Evolutionary conservation across 2,329 filamentous ascomycete species (phyloP).

Genomic region (Cylindrodendrum hubeiense): DNA sequence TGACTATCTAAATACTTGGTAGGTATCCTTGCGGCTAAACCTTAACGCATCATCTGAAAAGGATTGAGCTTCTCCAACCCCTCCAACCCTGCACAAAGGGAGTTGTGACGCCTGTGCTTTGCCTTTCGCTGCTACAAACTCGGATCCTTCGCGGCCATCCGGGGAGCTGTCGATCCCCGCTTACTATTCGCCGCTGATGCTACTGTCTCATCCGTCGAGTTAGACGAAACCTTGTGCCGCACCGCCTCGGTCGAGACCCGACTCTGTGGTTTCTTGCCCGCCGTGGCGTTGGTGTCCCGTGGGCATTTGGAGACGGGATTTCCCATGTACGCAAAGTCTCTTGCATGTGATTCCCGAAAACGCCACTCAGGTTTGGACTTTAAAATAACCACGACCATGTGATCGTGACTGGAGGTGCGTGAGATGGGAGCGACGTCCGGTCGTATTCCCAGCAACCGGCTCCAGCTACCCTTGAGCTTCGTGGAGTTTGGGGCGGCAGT

Average conservation of each 20-base stretch:
- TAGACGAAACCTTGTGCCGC: neutral
- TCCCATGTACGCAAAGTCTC: neutral
- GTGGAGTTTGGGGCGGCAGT: too few species aligned
- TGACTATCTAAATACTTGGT: neutral
- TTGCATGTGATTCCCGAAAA: neutral
- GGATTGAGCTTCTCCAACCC: neutral
- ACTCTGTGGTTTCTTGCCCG: neutral
- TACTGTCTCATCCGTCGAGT: neutral
- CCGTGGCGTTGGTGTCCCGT: neutral
- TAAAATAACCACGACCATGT: neutral
- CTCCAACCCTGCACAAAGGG: neutral
- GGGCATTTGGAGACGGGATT: neutral
- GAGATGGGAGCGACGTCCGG: too few species aligned
- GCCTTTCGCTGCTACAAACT: too few species aligned
- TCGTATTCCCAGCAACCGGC: too few species aligned
- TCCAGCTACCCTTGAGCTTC: too few species aligned
- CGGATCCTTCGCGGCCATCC: too few species aligned
- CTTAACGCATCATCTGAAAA: neutral
- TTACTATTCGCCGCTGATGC: neutral
- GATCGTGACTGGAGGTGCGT: neutral
- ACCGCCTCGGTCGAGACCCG: neutral
- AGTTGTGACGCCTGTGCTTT: too few species aligned
- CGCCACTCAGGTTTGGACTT: too few species aligned
- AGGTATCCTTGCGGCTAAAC: neutral
- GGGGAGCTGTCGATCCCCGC: neutral